Conservation (phyloP, 805 yeast genomes). For the Candida nonsorbophila region DNA sequence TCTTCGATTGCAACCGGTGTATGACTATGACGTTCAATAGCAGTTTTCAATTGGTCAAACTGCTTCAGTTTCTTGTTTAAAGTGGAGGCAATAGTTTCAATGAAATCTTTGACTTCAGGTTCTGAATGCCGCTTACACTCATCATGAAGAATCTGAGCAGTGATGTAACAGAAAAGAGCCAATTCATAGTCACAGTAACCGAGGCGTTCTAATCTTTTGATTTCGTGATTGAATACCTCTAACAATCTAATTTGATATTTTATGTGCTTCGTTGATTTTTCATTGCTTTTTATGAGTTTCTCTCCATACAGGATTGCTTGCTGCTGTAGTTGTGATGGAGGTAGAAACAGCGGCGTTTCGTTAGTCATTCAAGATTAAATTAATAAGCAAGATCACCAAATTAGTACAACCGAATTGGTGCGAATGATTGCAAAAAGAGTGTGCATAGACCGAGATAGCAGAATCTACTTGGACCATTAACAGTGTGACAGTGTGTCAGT, state of each 20-base stretch:
- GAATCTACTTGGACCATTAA: no score
- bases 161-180: constrained; percentile 22
- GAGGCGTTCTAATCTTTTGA: constrained; percentile 17
- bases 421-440: no score
- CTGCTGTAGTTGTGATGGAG: no score
- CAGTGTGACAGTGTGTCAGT: no score
- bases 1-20: no score
- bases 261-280: constrained; percentile 14
- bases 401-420: no score
- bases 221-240: constrained; percentile 30
- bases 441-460: no score
- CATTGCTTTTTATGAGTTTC: constrained; percentile 7
- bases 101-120: constrained; percentile 12
- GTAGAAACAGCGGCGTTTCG: no score
- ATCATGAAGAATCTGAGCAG: constrained; percentile 7
- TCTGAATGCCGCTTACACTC: constrained; percentile 5
- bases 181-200: constrained; percentile 34
- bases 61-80: constrained; percentile 10
- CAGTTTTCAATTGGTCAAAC: constrained; percentile 4
- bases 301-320: no score
- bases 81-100: constrained; percentile 11
- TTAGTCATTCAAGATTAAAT: no score
- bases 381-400: no score
- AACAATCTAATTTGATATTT: constrained; percentile 24
- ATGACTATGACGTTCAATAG: no score